Conservation (phyloP, 345 rosid genomes). For the Hirschfeldia incana region DNA sequence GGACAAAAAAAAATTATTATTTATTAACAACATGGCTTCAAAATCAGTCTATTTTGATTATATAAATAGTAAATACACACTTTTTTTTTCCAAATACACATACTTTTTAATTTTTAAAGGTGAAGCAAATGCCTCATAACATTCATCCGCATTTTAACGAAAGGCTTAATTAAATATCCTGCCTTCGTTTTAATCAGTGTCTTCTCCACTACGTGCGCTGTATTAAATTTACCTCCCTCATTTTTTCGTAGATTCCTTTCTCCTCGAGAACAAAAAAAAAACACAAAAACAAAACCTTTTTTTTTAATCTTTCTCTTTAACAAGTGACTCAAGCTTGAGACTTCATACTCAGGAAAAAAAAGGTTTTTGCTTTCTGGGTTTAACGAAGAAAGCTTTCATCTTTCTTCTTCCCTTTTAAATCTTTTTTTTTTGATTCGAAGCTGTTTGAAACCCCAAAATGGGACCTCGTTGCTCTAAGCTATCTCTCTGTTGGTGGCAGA, state of each 20-base stretch:
- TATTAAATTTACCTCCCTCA: constrained; percentile 28
- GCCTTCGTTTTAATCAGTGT: constrained; percentile 41
- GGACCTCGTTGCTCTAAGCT: constrained; percentile 91
- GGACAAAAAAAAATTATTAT: too few relatives aligned
- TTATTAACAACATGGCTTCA: neutral
- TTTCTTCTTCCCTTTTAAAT: constrained; percentile 4
- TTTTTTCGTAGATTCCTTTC: constrained; percentile 35
- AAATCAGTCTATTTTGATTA: neutral
- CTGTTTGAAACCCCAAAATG: constrained; percentile 47
- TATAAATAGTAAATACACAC: too few relatives aligned
- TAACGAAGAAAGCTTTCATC: neutral
- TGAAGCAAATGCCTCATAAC: too few relatives aligned
- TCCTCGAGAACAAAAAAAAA: constrained; percentile 6
- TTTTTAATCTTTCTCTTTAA: neutral
- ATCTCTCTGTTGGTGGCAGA: constrained; percentile 86
- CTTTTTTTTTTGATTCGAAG: constrained; percentile 1
- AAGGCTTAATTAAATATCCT: neutral
- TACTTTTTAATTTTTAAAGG: too few relatives aligned
- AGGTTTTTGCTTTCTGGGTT: constrained; percentile 40
- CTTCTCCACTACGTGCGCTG: constrained; percentile 29
- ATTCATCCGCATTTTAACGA: neutral
- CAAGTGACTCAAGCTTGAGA: constrained; percentile 17
- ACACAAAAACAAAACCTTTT: neutral
- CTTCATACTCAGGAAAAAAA: constrained; percentile 1
- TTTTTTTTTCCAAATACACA: too few relatives aligned